Evolutionary conservation across 345 rosid genomes (phyloP), one percentile per base, ranked within the genome.

Genomic region (Leavenworthia alabamica): DNA sequence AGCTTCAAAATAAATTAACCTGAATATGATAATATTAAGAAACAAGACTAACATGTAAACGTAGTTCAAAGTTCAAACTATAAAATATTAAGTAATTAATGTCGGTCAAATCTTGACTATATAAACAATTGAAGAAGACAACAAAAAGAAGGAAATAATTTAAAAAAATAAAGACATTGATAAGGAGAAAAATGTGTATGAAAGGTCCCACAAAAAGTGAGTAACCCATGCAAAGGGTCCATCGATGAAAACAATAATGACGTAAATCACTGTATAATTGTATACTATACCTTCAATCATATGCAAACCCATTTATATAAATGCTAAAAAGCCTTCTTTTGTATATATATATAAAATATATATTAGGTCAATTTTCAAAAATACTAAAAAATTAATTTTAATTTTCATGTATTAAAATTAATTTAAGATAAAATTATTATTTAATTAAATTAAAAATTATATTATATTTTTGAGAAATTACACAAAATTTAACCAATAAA

Each of bases 211-310:
- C 53, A 6, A 7, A 6, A 33, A 33, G 37, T 32, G 2, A 48
- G 48, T 36, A 60, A 68, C 39, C 72, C 67, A 59, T 68, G 68
- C 73, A 68, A 68, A 51, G 48, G 47, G 67, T 68, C 73, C 67
- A 60, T 68, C 16, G 67, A 68, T 53, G 73, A 60, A 60, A 51
- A 68, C 67, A 68, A 68, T 60, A 52, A 69, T 69, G 73, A 69
- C 66, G 67, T 60, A 47, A 60, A 60, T 69, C 68, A 60, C 62
- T 35, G 53, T n/a, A n/a, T 54, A 69, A 44, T 60, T 51, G 55
- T n/a, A n/a, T n/a, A n/a, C n/a, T 53, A 52, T 50, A 60, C 33
- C 68, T 54, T 68, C 73, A 69, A 69, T 69, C 68, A 69, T 69
- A 61, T 61, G 68, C 50, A 69, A 61, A 60, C 56, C 67, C 73